Base-by-base conservation (phyloP, 768 basidiomycete genomes). In the Tephrocybe sp. region DNA sequence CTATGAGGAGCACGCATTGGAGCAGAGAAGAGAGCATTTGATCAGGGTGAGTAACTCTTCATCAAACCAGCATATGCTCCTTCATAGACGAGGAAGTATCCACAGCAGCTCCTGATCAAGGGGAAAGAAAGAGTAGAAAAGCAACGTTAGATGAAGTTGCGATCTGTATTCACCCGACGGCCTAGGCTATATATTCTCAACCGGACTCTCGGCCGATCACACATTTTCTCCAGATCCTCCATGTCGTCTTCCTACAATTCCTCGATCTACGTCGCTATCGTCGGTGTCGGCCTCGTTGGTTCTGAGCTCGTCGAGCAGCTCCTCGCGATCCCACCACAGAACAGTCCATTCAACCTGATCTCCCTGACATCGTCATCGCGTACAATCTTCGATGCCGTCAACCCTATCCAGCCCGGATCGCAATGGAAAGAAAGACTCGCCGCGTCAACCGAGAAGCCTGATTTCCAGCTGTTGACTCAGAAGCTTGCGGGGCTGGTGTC, bases 271-370 rank as follows among this genome's bases (percentile, higher is more conserved):
- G 82, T 97, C 45, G 91, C 91, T 37, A 77, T 97, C 55, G 76
- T 97, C 47, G 97, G 97, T 50, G 80, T 92, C 25, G 97, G 97
- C 3, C 88, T 95, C 45, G 97, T 99, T 21, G 97, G 97, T 23
- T 75, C 81, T 33, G 91, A 92, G 62, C 81, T 98, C 59, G 75
- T 98, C 65, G 67, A 76, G 34, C 97, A 98, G 67, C 76, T 97
- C 19, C 75, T 82, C 41, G 72, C 84, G 11, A 76, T 84, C 29
- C 83, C 87, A 2, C 52, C 72, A n/a, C 71, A 80, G 27, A 57
- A 60, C 59, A 70, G 72, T 22, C 78, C 76, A 8, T 83, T 90
- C 73, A 75, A 69, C 42, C 72, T 93, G 59, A 73, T 87, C 59
- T 82, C 85, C 15, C 72, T 91, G 49, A 76, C 85, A 39, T 85